A percentile compares a stretch with the other conserved stretches of the same genome.
Evolutionary conservation across 768 basidiomycete species (phyloP).

Genomic region (Termitomyces sp.): DNA sequence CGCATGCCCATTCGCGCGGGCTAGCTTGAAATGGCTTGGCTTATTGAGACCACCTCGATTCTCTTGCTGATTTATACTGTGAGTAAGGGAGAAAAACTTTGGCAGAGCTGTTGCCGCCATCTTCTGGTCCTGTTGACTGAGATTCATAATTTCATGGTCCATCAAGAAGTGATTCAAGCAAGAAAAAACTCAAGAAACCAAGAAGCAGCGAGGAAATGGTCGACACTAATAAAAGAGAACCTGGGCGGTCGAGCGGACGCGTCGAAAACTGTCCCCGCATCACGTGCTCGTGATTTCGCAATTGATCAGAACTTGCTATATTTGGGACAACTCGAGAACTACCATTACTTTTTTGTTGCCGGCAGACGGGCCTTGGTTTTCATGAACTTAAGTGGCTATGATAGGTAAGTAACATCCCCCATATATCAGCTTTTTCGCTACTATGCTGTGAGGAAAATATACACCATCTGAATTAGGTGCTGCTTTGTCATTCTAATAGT

Average conservation of each 20-base stretch:
- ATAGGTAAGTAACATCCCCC: too few relatives aligned
- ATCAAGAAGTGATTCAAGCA: background rate
- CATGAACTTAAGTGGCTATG: too few relatives aligned
- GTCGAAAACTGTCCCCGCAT: background rate
- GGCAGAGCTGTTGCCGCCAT: background rate
- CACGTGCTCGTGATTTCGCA: background rate
- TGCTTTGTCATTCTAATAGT: too few relatives aligned
- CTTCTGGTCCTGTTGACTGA: background rate
- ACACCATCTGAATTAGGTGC: too few relatives aligned
- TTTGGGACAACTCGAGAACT: too few relatives aligned
- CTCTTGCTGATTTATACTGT: conserved; percentile 12
- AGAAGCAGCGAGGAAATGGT: background rate
- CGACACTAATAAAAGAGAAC: background rate
- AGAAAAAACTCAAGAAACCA: background rate
- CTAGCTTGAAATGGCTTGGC: background rate
- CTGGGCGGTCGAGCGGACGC: background rate
- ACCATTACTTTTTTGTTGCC: too few relatives aligned
- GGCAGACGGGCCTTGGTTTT: too few relatives aligned
- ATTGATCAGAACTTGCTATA: too few relatives aligned
- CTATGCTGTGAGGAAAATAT: too few relatives aligned
- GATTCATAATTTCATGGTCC: background rate
- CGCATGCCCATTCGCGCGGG: background rate
- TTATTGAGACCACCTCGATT: background rate
- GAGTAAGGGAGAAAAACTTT: conserved; percentile 10
- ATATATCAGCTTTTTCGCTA: too few relatives aligned